Evolutionary conservation across 2,329 filamentous ascomycete species (phyloP), one percentile per base, ranked within the genome.

Genomic region (Stachybotrys echinatus): DNA sequence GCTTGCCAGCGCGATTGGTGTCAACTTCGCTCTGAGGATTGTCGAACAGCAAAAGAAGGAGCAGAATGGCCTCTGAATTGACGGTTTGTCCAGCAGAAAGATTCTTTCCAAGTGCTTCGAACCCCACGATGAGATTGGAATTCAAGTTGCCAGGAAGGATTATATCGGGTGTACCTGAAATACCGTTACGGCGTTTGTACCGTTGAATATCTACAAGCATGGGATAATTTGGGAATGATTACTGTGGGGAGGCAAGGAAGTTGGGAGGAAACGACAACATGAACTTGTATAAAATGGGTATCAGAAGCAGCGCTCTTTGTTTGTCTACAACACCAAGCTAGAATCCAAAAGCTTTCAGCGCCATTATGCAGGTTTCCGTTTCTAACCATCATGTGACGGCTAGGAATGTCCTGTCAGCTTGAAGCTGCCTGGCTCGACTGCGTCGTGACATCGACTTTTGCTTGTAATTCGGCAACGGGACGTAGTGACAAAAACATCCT

Each of bases 1-100:
- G 48, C 74, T 99, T 57, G 73, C 96, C 61, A 78, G 89, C 45
- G 94, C 92, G 14, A 89, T 99, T n/a, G 76, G 96, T 48, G 89
- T 96, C 63, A 99, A 99, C 75, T 97, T 99, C 67, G 85, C 95
- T 37, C 74, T 99, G 65, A 81, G 91, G 56, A 84, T 91, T 50
- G 68, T 60, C 53, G 69, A 71, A 39, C 63, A 65, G 51, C 66
- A 67, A 42, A 69, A 71, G 61, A 71, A 70, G 63, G 61, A 71
- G 53, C 61, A 63, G 44, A 53, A 58, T 39, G 57, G 55, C 45
- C 57, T n/a, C 18, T 40, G 19, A 40, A 18, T 20, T 10, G 10
- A 8, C 31, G 31, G n/a, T n/a, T n/a, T n/a, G n/a, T n/a, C n/a
- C n/a, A n/a, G n/a, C n/a, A n/a, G n/a, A n/a, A n/a, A n/a, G n/a